Evolutionary conservation across 1,284 basidiomycete genomes (phyloP), one percentile per base, ranked within the genome.

Genomic region (Filobasidium uniguttulatum): DNA sequence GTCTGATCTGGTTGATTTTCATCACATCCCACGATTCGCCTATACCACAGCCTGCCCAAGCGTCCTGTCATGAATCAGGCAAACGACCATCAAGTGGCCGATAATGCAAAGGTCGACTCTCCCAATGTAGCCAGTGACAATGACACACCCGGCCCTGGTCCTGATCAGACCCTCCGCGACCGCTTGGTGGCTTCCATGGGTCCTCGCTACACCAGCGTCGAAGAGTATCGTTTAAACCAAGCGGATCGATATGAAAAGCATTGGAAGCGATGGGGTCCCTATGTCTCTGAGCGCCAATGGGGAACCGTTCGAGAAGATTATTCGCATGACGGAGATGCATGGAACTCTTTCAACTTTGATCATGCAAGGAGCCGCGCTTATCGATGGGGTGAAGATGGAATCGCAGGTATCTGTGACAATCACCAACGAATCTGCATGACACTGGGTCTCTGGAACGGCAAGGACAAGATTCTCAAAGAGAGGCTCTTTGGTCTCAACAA

Each of bases 261-360:
- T 68, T 98, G 93, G 93, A 96, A 96, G 71, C 77, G 87, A 60
- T 97, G 93, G 93, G 93, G 93, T 25, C 93, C 93, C 15, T 97
- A 97, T 72, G 76, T 98, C 55, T 84, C 83, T 56, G 93, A 98
- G 71, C 77, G 93, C 54, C 93, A 97, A 76, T 98, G 93, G 93
- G 90, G 89, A 28, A 96, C 91, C 20, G 93, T 98, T 34, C 82
- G 93, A 56, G 93, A 98, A 69, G 93, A 98, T 68, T 98, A 98
- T 72, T 96, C 90, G 40, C 81, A 76, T 30, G 83, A 96, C 65
- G 93, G 93, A 49, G 88, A 98, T 66, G 91, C 93, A 7, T 98
- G 93, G 93, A 83, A 81, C 58, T 88, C 93, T 64, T 98, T 98
- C 69, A 89, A 90, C 35, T 94, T 97, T 68, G 86, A 89, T 56